Conservation (phyloP, 2,329 filamentous ascomycete species). For the Sarocladium kiliense region DNA sequence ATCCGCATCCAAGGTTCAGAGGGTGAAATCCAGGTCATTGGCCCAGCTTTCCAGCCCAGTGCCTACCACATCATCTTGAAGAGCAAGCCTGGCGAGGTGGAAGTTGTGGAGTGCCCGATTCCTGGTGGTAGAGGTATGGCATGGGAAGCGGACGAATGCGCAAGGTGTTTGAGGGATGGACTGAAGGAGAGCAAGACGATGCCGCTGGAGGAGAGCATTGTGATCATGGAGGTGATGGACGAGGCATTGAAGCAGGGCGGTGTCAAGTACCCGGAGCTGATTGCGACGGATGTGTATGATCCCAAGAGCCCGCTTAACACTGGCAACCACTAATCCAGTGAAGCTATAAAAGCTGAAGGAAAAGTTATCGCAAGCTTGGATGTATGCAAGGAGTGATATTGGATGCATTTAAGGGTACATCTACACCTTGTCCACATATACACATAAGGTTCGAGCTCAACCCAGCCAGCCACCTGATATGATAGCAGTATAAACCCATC, state of each 20-base stretch:
- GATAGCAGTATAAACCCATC: too few relatives aligned
- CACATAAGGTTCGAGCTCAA: too few relatives aligned
- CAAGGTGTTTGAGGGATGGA: constrained; percentile 69
- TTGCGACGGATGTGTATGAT: constrained; percentile 54
- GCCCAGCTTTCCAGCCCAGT: constrained; percentile 64
- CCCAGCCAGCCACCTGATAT: too few relatives aligned
- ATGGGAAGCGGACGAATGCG: constrained; percentile 80
- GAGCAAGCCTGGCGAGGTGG: constrained; percentile 39
- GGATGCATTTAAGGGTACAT: too few relatives aligned
- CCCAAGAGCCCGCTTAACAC: constrained; percentile 57
- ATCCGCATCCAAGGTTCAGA: constrained; percentile 76
- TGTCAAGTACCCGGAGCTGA: constrained; percentile 49
- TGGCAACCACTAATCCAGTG: constrained; percentile 31
- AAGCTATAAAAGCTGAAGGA: neutral
- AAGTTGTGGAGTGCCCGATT: constrained; percentile 49
- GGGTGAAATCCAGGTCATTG: constrained; percentile 77
- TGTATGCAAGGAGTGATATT: too few relatives aligned
- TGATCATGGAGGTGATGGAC: constrained; percentile 75
- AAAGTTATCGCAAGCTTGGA: too few relatives aligned
- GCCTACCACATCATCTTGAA: constrained; percentile 59
- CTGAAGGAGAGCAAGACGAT: constrained; percentile 68
- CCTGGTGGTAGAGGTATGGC: constrained; percentile 75
- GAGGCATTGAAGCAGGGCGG: constrained; percentile 47
- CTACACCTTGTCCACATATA: too few relatives aligned
- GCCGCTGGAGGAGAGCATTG: constrained; percentile 70